These are phyloP conservation scores for Stygiomarasmius scandens DNA, from an alignment of 1,284 basidiomycete species.

Conservation along the genomic window DNA sequence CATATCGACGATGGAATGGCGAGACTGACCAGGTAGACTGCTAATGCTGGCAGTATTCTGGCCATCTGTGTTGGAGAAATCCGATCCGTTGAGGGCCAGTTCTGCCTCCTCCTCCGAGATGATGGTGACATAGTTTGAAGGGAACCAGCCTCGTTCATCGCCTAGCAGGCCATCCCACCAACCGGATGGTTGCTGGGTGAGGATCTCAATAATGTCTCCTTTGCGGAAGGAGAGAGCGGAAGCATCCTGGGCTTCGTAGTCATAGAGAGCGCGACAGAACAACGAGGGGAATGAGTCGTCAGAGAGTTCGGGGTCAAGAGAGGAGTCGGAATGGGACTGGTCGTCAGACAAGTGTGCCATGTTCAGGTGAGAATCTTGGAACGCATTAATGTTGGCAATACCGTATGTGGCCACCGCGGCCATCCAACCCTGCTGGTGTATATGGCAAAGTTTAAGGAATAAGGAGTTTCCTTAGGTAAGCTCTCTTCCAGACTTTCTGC, in stretches of 20 bases:
- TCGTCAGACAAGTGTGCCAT: background rate
- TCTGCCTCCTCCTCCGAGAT: slow-evolving; percentile 84
- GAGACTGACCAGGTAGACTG: slow-evolving; percentile 12
- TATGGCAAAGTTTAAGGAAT: background rate
- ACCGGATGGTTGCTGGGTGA: slow-evolving; percentile 88
- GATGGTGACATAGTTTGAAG: slow-evolving; percentile 89
- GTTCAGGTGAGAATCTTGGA: background rate
- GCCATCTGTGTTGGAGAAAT: slow-evolving; percentile 37
- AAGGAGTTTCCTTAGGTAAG: background rate
- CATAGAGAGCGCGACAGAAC: slow-evolving; percentile 92
- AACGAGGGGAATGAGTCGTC: slow-evolving; percentile 37
- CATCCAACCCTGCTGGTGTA: background rate
- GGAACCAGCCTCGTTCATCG: slow-evolving; percentile 95
- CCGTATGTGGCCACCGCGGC: background rate
- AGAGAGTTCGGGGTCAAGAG: slow-evolving; percentile 9
- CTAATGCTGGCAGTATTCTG: slow-evolving; percentile 23
- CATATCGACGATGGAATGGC: slow-evolving; percentile 49
- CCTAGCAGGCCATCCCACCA: slow-evolving; percentile 99
- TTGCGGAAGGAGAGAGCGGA: slow-evolving; percentile 88
- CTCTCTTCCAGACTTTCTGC: no score
- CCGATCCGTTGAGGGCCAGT: slow-evolving; percentile 55
- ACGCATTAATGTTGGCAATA: background rate
- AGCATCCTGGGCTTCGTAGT: slow-evolving; percentile 86
- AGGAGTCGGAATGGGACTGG: slow-evolving; percentile 2
- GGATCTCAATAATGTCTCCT: slow-evolving; percentile 92